Base-by-base conservation (phyloP, 1,284 basidiomycete species). In the Gomphus sp. region DNA sequence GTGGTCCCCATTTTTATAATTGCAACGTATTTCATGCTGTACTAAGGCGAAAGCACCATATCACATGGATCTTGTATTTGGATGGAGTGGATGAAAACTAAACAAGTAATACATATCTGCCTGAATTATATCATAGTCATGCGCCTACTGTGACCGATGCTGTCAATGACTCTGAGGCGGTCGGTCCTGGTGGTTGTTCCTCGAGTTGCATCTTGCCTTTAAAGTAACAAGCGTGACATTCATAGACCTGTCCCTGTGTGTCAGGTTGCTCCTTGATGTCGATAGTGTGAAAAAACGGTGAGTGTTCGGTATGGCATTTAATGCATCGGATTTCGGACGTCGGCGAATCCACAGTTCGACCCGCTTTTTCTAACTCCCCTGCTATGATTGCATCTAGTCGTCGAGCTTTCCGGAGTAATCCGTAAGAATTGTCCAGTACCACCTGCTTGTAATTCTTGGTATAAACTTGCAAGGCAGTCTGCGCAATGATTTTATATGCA, bases 391-490 rank as follows among this genome's bases (percentile, higher is more conserved):
- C 74, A 69, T 95, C 92, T 18, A 95, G 77, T 10, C 91, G 82
- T 34, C 81, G 82, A 8, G 92, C 92, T 71, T 95, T 94, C 59
- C 92, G 87, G 44, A 95, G 78, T 11, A 94, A 78, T 1, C 84
- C 88, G 68, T 94, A 91, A 2, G 88, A 82, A 65, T 88, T 81
- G 7, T 79, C 76, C 6, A 82, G 72, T 0, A 78, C 75, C 0
- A 89, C 85, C 65, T 87, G 85, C 72, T 96, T 96, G 76, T 95
- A 95, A 9, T 82, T 79, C 57, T 80, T 79, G 45, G 85, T 87
- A 70, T 90, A 97, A 14, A 91, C 80, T 72, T 96, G 91, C 22
- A 97, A 77, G 1, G 91, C 89, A 25, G 89, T 92, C 89, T 94
- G 55, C 9, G 28, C 25, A 49, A 34, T 55, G 51, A 14, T 31